Conservation (phyloP, 1,284 basidiomycete species). For the Tilletia walkeri region DNA sequence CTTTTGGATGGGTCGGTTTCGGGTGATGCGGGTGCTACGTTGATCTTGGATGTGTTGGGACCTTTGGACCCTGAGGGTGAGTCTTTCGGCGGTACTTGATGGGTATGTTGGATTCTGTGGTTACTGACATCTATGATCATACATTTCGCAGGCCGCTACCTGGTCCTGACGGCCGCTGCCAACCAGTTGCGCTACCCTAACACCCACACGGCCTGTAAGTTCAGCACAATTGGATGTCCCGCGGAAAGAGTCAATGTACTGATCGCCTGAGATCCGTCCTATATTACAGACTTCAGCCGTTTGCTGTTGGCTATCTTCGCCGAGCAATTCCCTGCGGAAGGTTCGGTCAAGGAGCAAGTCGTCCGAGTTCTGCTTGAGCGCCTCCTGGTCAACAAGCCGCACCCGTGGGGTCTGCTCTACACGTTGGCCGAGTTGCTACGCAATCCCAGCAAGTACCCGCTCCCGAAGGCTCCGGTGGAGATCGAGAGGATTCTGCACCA, state of each 20-base stretch:
- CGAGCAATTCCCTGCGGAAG: constrained; percentile 61
- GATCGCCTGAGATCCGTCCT: not conserved
- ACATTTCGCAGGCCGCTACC: constrained; percentile 68
- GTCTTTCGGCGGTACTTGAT: not conserved
- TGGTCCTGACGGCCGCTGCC: constrained; percentile 82
- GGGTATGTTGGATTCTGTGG: not conserved
- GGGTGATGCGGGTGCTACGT: not conserved
- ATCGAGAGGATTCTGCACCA: constrained; percentile 52
- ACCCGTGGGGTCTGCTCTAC: constrained; percentile 93
- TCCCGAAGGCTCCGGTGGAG: constrained; percentile 46
- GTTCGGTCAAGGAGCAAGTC: constrained; percentile 81
- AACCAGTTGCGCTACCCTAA: constrained; percentile 74
- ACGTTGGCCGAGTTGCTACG: constrained; percentile 85
- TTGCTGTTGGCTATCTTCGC: constrained; percentile 82
- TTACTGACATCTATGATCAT: not conserved
- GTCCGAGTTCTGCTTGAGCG: constrained; percentile 88
- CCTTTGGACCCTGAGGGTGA: constrained; percentile 83
- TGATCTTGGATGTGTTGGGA: constrained; percentile 64
- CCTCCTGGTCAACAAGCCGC: constrained; percentile 87
- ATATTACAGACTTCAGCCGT: constrained; percentile 80
- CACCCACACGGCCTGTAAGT: constrained; percentile 48
- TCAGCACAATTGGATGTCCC: not conserved
- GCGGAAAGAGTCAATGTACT: not conserved
- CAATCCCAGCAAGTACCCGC: constrained; percentile 30
- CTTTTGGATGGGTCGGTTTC: not conserved